These are phyloP conservation scores for Melaleuca quinquenervia DNA, from an alignment of 345 rosid genomes.

Conservation along the genomic window DNA sequence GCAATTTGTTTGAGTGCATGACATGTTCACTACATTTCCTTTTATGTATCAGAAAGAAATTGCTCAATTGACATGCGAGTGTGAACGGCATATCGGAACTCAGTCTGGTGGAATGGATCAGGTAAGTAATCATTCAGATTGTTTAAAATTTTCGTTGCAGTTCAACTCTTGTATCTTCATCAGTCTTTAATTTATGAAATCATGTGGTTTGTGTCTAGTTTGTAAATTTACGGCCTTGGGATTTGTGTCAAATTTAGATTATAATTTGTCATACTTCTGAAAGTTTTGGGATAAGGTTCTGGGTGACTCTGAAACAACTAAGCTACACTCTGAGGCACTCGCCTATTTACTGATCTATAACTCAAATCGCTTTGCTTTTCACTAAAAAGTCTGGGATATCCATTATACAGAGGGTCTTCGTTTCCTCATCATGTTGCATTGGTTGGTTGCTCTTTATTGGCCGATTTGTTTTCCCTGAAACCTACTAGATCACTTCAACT, in stretches of 20 bases:
- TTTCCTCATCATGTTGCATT: neutral
- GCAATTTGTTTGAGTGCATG: neutral
- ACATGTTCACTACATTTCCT: neutral
- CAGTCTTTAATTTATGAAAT: neutral
- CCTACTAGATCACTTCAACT: neutral
- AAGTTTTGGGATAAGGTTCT: neutral
- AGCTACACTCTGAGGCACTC: neutral
- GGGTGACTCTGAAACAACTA: neutral
- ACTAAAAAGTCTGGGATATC: neutral
- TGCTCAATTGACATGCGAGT: conserved; percentile 91
- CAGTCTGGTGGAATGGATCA: conserved; percentile 99
- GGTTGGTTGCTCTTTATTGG: neutral
- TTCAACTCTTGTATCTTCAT: neutral
- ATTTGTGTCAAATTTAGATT: neutral
- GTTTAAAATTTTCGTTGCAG: neutral
- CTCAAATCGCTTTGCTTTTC: neutral
- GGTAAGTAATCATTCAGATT: conserved; percentile 19
- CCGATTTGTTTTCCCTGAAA: neutral
- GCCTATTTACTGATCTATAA: neutral
- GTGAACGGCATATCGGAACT: conserved; percentile 94
- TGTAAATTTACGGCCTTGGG: neutral
- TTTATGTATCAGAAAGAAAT: conserved; percentile 63
- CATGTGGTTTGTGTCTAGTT: neutral
- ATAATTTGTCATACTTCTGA: neutral
- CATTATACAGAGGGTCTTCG: neutral